Percentiles rank a stretch among this genome's conserved stretches.
phyloP scores from a whole-genome alignment of 345 rosid genomes.

The Garcia nutans region DNA sequence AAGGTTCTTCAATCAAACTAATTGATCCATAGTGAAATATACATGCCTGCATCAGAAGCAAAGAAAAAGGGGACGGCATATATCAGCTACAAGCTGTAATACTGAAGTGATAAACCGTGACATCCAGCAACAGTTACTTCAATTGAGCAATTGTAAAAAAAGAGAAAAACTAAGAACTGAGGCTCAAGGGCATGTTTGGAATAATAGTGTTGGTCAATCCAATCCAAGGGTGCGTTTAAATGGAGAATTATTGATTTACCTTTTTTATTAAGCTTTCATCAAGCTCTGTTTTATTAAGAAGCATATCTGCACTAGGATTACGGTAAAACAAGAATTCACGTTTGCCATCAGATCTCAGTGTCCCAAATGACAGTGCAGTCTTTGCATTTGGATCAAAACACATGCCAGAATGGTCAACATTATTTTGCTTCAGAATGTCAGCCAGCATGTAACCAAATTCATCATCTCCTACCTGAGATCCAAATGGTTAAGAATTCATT shows the following conservation, averaged over 20 bases:
- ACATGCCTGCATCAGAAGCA: conserved; percentile 8
- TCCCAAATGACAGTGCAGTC: conserved; percentile 89
- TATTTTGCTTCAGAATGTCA: conserved; percentile 64
- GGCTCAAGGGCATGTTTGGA: neutral
- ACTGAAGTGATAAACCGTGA: neutral
- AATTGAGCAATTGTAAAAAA: neutral
- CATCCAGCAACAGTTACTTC: neutral
- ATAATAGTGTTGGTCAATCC: neutral
- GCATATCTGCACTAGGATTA: conserved; percentile 99
- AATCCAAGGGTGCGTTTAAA: neutral
- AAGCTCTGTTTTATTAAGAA: conserved; percentile 76
- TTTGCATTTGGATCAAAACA: conserved; percentile 74
- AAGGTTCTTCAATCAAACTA: conserved; percentile 5
- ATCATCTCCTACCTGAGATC: conserved; percentile 75
- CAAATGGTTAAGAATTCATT: neutral
- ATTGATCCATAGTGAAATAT: conserved; percentile 19
- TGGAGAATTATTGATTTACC: conserved; percentile 32
- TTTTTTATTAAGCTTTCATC: conserved; percentile 56
- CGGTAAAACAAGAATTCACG: conserved; percentile 96
- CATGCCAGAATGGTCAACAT: conserved; percentile 75
- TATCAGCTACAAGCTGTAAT: neutral
- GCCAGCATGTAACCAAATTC: conserved; percentile 93
- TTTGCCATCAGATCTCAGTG: conserved; percentile 83
- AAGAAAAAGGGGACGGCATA: neutral
- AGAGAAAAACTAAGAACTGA: neutral